Base-by-base conservation (phyloP, 371 early-diverging fungal species). In the Nematocida sp. region DNA sequence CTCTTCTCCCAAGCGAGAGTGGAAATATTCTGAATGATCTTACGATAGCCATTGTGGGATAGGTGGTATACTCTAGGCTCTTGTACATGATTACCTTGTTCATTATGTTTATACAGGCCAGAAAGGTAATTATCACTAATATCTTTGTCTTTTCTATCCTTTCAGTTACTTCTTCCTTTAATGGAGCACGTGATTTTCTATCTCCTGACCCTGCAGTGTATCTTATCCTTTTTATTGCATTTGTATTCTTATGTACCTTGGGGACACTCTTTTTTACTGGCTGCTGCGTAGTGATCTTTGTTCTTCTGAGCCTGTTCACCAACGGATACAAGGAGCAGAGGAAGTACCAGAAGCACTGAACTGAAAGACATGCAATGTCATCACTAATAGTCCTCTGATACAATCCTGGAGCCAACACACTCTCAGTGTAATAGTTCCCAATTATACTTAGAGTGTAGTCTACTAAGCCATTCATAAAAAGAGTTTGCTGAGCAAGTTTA, bases 21-120 rank as follows among this genome's bases (percentile, higher is more conserved):
- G 96, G 96, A 5, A 96, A 86, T 37, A 96, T 87, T 79, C 95
- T 96, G 85, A 95, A 94, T 23, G 92, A 90, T 81, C 95, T 94
- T 60, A 92, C 93, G 37, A 96, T 84, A 46, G 91, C 90, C 86
- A 95, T 86, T 19, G 95, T 95, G 21, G 94, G 94, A 34, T 32
- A 66, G 5, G 67, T 63, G 2, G 53, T 57, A 35, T 66, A 45
- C 40, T 66, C 48, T 17, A 66, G 35, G 38, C 47, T 23, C 53
- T 53, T 58, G 38, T 47, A 66, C 27, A 55, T 41, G 19, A 66
- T 23, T 9, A 66, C 15, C 38, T 57, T 34, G 48, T 54, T 55
- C 15, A 23, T 11, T 32, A 66, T 58, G 31, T 54, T 58, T 3
- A 66, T 21, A 9, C n/a, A 11, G 2, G 27, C 67, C 9, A 66